Evolutionary conservation across 768 basidiomycete species (phyloP).

Genomic region (Fistulinella prunicolor): DNA sequence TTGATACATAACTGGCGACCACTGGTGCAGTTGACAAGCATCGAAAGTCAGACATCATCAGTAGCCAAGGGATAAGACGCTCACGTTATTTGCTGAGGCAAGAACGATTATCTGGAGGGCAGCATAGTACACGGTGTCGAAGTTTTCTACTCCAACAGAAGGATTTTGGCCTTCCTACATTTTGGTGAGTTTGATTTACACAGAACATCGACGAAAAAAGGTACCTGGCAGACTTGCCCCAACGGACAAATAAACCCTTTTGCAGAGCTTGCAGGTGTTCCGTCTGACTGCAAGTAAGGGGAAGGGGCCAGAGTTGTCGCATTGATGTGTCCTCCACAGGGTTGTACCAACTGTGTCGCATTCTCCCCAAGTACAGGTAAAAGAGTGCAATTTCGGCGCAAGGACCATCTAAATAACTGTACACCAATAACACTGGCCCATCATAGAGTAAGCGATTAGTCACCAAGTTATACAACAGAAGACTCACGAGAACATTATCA

Average conservation of each 20-base stretch:
- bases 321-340: slow-evolving; percentile 83
- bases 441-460: neutral
- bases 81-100: slow-evolving; percentile 72
- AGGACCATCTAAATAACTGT: slow-evolving; percentile 87
- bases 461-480: neutral
- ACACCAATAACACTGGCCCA: slow-evolving; percentile 76
- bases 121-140: slow-evolving; percentile 84
- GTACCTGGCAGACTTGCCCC: slow-evolving; percentile 78
- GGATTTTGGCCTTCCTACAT: slow-evolving; percentile 67
- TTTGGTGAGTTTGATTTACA: neutral
- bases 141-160: slow-evolving; percentile 61
- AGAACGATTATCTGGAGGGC: slow-evolving; percentile 83
- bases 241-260: slow-evolving; percentile 93
- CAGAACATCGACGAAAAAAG: slow-evolving; percentile 10
- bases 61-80: slow-evolving; percentile 23
- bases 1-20: slow-evolving; percentile 80
- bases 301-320: slow-evolving; percentile 44
- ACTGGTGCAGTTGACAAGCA: slow-evolving; percentile 38
- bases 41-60: slow-evolving; percentile 1
- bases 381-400: slow-evolving; percentile 62
- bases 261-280: slow-evolving; percentile 34
- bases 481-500: slow-evolving; percentile 79
- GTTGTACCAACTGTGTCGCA: slow-evolving; percentile 48
- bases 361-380: slow-evolving; percentile 52
- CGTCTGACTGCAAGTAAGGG: slow-evolving; percentile 41